Conservation (phyloP, 345 rosid genomes). For the Geranium rotundifolium region DNA sequence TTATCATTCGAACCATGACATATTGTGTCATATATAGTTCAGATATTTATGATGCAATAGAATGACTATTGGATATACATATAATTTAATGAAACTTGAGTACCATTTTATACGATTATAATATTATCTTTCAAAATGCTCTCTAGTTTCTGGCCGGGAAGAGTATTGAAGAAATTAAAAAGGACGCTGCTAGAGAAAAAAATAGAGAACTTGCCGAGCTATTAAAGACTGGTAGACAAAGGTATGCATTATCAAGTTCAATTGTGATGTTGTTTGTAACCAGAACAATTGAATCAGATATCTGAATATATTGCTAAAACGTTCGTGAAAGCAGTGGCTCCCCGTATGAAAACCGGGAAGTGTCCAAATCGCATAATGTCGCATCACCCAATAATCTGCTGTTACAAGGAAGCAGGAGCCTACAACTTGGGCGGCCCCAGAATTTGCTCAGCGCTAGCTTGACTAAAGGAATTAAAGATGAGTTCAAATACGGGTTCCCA, state of each 20-base stretch:
- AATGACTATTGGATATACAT: too few relatives aligned
- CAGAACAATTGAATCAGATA: too few relatives aligned
- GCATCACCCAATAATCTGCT: conserved; percentile 15
- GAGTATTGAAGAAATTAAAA: conserved; percentile 4
- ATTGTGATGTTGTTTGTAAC: too few relatives aligned
- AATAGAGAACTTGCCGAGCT: conserved; percentile 15
- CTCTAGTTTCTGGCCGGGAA: conserved; percentile 13
- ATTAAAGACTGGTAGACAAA: conserved; percentile 17
- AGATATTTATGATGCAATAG: too few relatives aligned
- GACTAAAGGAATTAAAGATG: conserved; percentile 36
- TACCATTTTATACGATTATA: not conserved
- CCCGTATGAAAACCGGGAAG: conserved; percentile 14
- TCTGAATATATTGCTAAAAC: too few relatives aligned
- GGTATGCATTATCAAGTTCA: conserved; percentile 11
- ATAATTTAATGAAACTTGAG: too few relatives aligned
- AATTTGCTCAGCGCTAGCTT: conserved; percentile 14
- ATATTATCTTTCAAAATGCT: not conserved
- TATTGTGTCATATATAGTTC: too few relatives aligned
- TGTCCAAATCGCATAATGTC: conserved; percentile 16
- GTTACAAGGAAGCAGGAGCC: conserved; percentile 29
- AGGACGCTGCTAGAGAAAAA: conserved; percentile 22
- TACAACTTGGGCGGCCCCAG: conserved; percentile 11
- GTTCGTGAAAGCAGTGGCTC: conserved; percentile 18
- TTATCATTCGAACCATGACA: too few relatives aligned
- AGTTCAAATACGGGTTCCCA: conserved; percentile 67